phyloP scores from a whole-genome alignment of 148 eudicot species.

The Rhododendron mucronatum region DNA sequence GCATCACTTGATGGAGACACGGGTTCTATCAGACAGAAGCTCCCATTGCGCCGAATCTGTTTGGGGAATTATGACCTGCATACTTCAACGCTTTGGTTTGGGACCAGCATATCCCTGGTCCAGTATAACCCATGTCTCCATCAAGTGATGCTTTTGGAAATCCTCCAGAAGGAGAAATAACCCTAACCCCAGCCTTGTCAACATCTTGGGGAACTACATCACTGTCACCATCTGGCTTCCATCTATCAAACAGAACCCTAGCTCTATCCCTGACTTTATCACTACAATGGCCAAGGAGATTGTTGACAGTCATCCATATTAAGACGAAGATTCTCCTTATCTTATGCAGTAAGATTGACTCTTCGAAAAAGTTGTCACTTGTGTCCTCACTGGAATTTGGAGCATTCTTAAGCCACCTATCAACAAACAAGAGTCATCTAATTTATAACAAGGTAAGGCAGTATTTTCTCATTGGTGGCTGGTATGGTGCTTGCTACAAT shows the following conservation, averaged over 20 bases:
- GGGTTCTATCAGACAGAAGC: slow-evolving; percentile 23
- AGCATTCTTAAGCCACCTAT: slow-evolving; percentile 73
- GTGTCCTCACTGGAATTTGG: slow-evolving; percentile 33
- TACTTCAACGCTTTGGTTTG: slow-evolving; percentile 21
- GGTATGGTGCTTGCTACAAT: slow-evolving; percentile 68
- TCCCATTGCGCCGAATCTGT: slow-evolving; percentile 18
- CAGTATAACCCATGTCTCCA: slow-evolving; percentile 25
- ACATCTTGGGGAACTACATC: slow-evolving; percentile 9
- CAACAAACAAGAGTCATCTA: slow-evolving; percentile 58
- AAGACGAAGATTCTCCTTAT: slow-evolving; percentile 32
- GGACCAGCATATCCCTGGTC: not conserved
- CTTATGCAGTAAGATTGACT: slow-evolving; percentile 54
- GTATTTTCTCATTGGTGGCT: slow-evolving; percentile 60
- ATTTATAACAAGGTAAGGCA: slow-evolving; percentile 71
- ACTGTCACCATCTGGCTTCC: slow-evolving; percentile 9
- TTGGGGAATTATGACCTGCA: slow-evolving; percentile 20
- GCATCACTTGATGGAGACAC: slow-evolving; percentile 15
- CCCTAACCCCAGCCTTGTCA: not conserved
- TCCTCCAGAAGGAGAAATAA: slow-evolving; percentile 15
- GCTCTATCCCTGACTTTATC: slow-evolving; percentile 52
- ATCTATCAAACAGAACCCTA: slow-evolving; percentile 38
- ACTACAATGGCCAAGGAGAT: slow-evolving; percentile 53
- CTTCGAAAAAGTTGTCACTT: slow-evolving; percentile 48
- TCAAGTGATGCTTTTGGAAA: slow-evolving; percentile 19
- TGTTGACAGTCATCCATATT: slow-evolving; percentile 40